Percentiles rank a stretch among this genome's conserved stretches.
Evolutionary conservation across 345 rosid species (phyloP).

Genomic region (Hevea brasiliensis): DNA sequence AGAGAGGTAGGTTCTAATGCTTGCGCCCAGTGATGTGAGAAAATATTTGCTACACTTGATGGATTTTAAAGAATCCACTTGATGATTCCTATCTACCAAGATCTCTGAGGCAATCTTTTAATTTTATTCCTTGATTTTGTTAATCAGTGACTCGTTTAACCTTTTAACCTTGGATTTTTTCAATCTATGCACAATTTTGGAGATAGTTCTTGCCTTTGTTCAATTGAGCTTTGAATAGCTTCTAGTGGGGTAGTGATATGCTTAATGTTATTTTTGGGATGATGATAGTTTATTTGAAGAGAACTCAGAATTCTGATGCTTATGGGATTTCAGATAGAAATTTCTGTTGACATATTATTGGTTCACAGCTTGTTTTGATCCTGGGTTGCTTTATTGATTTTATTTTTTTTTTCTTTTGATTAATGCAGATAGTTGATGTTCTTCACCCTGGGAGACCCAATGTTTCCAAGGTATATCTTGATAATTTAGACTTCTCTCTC

Average conservation of each 20-base stretch:
- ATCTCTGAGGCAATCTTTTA: conserved; percentile 22
- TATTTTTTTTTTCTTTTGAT: not conserved
- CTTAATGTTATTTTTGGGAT: too few species aligned
- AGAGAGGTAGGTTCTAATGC: too few species aligned
- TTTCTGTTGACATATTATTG: too few species aligned
- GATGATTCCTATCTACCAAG: conserved; percentile 17
- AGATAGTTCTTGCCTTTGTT: too few species aligned
- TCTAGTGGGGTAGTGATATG: too few species aligned
- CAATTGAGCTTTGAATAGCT: not conserved
- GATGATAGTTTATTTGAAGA: not conserved
- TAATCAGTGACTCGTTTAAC: too few species aligned
- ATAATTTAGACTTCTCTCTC: not conserved
- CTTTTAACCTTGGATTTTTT: too few species aligned
- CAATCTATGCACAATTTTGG: not conserved
- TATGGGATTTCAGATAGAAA: too few species aligned
- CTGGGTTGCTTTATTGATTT: not conserved
- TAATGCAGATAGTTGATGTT: conserved; percentile 78
- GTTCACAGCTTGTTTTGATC: not conserved
- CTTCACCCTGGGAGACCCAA: conserved; percentile 94
- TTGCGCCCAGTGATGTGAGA: conserved; percentile 21
- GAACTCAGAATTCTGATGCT: too few species aligned
- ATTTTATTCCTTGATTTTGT: too few species aligned
- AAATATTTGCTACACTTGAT: conserved; percentile 26
- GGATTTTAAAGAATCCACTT: conserved; percentile 15
- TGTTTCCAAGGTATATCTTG: conserved; percentile 74